Conservation (phyloP, 2,329 filamentous ascomycete genomes). For the Pestalotiopsis sp. region DNA sequence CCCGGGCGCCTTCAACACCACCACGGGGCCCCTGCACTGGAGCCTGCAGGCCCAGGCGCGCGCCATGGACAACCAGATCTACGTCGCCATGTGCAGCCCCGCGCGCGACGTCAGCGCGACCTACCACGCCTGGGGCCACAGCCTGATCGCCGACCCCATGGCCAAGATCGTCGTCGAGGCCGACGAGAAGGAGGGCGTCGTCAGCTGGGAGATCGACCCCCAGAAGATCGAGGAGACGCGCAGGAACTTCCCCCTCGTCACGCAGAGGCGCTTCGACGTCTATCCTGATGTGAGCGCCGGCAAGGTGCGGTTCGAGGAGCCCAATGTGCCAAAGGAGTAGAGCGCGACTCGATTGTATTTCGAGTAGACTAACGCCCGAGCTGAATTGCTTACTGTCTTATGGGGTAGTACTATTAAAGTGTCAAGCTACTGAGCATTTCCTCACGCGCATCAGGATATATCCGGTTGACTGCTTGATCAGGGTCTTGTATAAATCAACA, state of each 20-base stretch:
- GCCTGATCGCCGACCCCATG: constrained; percentile 84
- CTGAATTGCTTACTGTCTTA: too few species aligned
- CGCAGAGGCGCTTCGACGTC: constrained; percentile 89
- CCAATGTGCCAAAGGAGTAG: constrained; percentile 16
- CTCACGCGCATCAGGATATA: too few species aligned
- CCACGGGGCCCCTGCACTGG: constrained; percentile 93
- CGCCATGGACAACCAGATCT: constrained; percentile 92
- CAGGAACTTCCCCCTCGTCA: constrained; percentile 80
- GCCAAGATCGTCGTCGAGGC: constrained; percentile 79
- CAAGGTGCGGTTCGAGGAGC: constrained; percentile 36
- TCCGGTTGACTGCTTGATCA: neutral
- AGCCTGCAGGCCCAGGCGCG: constrained; percentile 77
- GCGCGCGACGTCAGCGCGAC: constrained; percentile 75
- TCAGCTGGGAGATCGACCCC: constrained; percentile 71
- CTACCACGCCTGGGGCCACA: constrained; percentile 94
- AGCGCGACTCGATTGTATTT: constrained; percentile 10
- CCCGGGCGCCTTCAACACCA: constrained; percentile 95
- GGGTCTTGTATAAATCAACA: neutral
- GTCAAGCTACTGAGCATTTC: too few species aligned
- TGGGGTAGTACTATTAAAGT: too few species aligned
- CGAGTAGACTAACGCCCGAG: neutral
- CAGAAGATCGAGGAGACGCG: constrained; percentile 73
- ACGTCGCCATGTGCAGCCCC: constrained; percentile 90
- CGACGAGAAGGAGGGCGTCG: constrained; percentile 74
- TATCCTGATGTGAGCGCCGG: constrained; percentile 85